Base-by-base conservation (phyloP, 768 basidiomycete genomes). In the Tricholoma hemisulphureum region DNA sequence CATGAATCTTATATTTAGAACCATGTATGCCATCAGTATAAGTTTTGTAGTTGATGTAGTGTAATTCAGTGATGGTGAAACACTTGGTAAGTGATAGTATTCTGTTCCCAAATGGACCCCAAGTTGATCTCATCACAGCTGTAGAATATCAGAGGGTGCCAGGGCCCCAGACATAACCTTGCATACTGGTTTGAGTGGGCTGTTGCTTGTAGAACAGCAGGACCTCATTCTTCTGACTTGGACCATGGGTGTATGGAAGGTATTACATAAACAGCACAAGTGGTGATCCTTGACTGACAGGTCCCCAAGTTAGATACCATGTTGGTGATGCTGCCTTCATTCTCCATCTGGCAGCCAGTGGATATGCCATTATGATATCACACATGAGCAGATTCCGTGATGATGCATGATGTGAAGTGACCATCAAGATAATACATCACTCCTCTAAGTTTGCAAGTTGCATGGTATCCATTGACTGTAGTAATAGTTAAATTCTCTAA, bases 281-380 rank as follows among this genome's bases (percentile, higher is more conserved):
- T 34, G 32, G 7, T 13, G 14, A 34, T 34, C 32, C 32, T 5
- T 31, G 31, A 34, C 32, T 10, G 32, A 34, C 32, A 34, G 32
- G 32, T 34, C 4, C 32, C 32, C 32, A 34, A 34, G 7, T 34
- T 10, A 34, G 32, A 34, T 34, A 34, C 14, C 32, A 34, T 34
- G 32, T 34, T 34, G 32, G 9, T 10, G 9, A 34, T 34, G 7
- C 9, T 3, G 32, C 32, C 32, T 34, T 34, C 32, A 34, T 34
- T 10, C 32, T 34, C 32, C 32, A 34, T 34, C 32, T 34, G 32
- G 32, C 9, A 7, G 18, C 49, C 45, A 56, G 48, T 62, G 28
- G 50, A 26, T 34, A 64, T 65, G 14, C 66, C 63, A 58, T 67
- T 63, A 64, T 68, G 58, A 58, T 45, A 58, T 63, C 67, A 69